Conservation (phyloP, 306 rosid species). For the Dalbergia cultrata region DNA sequence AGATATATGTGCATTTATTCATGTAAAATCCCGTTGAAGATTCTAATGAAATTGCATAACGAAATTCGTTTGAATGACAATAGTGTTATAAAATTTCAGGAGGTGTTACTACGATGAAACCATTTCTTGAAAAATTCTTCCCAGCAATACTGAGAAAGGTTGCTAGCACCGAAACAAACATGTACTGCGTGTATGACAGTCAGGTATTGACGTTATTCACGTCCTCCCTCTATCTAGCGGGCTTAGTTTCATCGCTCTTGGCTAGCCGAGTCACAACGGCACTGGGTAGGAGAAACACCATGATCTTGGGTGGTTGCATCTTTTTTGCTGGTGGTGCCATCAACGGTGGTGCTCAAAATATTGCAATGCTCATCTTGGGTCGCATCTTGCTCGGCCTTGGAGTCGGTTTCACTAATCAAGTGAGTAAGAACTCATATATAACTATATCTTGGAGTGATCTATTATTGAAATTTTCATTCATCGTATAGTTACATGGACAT, state of each 20-base stretch:
- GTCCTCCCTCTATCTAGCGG: constrained; percentile 73
- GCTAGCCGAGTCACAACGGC: constrained; percentile 61
- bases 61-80: not conserved
- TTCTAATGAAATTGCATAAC: not conserved
- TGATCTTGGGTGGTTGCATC: constrained; percentile 68
- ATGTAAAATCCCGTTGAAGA: not conserved
- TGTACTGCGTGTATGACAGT: constrained; percentile 69
- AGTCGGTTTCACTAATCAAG: constrained; percentile 78
- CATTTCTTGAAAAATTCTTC: constrained; percentile 70
- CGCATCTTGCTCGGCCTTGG: constrained; percentile 77
- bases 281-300: constrained; percentile 61
- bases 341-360: constrained; percentile 67
- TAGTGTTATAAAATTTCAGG: constrained; percentile 46
- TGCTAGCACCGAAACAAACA: constrained; percentile 48
- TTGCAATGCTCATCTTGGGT: constrained; percentile 76
- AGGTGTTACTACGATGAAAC: constrained; percentile 73
- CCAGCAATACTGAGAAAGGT: constrained; percentile 59
- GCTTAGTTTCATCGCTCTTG: constrained; percentile 54
- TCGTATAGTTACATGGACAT: no score
- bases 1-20: not conserved
- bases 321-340: constrained; percentile 65
- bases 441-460: not conserved
- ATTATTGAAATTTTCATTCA: no score
- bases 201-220: constrained; percentile 71
- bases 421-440: constrained; percentile 22